Evolutionary conservation across 2,329 filamentous ascomycete genomes (phyloP), one percentile per base, ranked within the genome.

Genomic region (Xylariales sp.): DNA sequence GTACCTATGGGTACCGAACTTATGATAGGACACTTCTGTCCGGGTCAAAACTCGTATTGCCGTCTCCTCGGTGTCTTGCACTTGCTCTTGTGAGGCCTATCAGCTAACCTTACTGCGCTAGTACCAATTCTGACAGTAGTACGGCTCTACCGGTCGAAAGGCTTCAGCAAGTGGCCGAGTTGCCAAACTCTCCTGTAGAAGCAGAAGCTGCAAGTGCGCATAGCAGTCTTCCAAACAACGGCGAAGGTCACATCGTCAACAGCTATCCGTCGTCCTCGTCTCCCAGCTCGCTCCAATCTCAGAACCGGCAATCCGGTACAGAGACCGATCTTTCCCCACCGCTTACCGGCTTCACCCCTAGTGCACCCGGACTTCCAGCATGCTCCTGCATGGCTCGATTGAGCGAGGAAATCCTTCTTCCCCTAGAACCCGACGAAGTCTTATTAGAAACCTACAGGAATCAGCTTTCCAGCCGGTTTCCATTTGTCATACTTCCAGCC

Each of bases 381-480:
- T 33, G 30, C 30, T 19, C 30, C 30, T 33, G 30, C 30, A 33
- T 33, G 30, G 5, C 16, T 14, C 11, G 11, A 14, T 7, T 33
- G 30, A 19, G 17, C 12, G 21, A 33, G 17, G 11, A 33, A 16
- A 19, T 19, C 21, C 15, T 33, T 14, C 16, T 33, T 13, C 30
- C 30, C 15, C 16, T 19, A 19, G 30, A 21, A 14, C 21, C 30
- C 21, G 30, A 33, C 30, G 30, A 33, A 19, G 21, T 19, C 14
- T 33, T 33, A 19, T 18, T 33, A 16, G 18, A 16, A 16, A 33
- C 21, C 30, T 33, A 33, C 16, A 33, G 16, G 16, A 33, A 33
- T 33, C 30, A 33, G 17, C 17, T 33, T 5, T 33, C 30, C 30
- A 33, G 17, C 30, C 8, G 30, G 18, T 33, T 33, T 17, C 30